Evolutionary conservation across 495 filamentous ascomycete genomes (phyloP), one percentile per base, ranked within the genome.

Genomic region (Trichoderma erinaceum): DNA sequence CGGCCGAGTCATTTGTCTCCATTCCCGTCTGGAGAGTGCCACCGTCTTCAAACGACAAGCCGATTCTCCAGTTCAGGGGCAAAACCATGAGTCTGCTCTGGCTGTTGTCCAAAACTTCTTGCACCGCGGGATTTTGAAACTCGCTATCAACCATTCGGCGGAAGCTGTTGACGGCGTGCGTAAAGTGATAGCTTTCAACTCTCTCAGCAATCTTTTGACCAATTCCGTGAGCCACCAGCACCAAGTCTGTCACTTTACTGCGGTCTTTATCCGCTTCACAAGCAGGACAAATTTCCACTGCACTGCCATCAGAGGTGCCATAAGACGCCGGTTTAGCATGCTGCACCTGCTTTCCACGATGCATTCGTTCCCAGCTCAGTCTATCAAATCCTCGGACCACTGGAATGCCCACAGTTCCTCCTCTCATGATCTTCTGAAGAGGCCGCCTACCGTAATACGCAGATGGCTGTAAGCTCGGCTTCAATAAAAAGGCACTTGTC

Each of bases 201-300:
- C 93, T 84, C 71, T 99, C 92, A 0, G 92, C 95, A n/a, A 98
- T 80, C 73, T 98, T 97, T 75, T 99, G 95, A 0, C 95, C 95
- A 65, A 99, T 97, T 15, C 93, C 95, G 75, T 99, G 95, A 58
- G 96, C 91, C 27, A 97, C 90, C 18, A 99, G 79, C 21, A 97
- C 84, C 25, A 99, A 77, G 74, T 99, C 95, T 12, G 91, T 94
- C 5, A 96, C 90, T 48, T 86, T 86, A 3, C 87, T 88, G 27
- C 89, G 82, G 43, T 90, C 84, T 63, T 76, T 76, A 23, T 92
- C 88, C 56, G 85, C 81, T 71, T 78, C 76, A 38, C 82, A 84
- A 5, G 78, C 81, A n/a, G 74, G 75, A 63, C 85, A 86, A 7
- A 77, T 78, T 11, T 32, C 56, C n/a, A 15, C 5, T 27, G 56